These are phyloP conservation scores for Yamadazyma triangularis DNA, from an alignment of 1,139 yeast species.

Conservation along the genomic window DNA sequence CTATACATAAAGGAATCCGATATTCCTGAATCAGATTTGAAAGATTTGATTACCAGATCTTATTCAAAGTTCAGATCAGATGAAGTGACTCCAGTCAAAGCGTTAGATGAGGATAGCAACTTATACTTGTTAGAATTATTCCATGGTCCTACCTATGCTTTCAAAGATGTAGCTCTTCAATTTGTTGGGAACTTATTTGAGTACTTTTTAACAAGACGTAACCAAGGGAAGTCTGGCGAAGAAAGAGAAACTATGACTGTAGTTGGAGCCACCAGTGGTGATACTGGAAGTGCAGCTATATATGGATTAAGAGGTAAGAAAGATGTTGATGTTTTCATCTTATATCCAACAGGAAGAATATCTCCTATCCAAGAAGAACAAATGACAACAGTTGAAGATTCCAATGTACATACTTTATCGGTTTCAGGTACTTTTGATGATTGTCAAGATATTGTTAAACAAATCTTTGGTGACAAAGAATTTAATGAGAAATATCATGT, in stretches of 20 bases:
- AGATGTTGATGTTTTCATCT: constrained; percentile 91
- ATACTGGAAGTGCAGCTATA: constrained; percentile 98
- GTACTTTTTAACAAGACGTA: constrained; percentile 77
- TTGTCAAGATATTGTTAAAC: constrained; percentile 95
- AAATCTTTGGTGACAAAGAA: constrained; percentile 81
- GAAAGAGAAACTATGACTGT: constrained; percentile 83
- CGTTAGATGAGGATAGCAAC: constrained; percentile 46
- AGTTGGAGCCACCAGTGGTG: constrained; percentile 99
- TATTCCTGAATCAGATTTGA: constrained; percentile 67
- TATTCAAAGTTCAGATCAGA: constrained; percentile 86
- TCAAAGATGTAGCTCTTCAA: constrained; percentile 97
- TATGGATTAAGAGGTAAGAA: constrained; percentile 95
- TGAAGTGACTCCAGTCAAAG: constrained; percentile 79
- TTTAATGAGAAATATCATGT: constrained; percentile 88
- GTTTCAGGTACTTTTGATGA: constrained; percentile 97
- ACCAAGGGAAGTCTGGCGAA: constrained; percentile 54
- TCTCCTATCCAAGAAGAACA: constrained; percentile 98
- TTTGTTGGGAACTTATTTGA: constrained; percentile 96
- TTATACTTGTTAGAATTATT: constrained; percentile 83
- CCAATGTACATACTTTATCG: constrained; percentile 89
- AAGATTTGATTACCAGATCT: constrained; percentile 57
- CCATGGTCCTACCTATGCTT: constrained; percentile 99
- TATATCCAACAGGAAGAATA: constrained; percentile 96
- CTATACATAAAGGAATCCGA: constrained; percentile 67
- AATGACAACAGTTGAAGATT: constrained; percentile 96